phyloP scores from a whole-genome alignment of 768 basidiomycete genomes.

The Dendrothele bispora region DNA sequence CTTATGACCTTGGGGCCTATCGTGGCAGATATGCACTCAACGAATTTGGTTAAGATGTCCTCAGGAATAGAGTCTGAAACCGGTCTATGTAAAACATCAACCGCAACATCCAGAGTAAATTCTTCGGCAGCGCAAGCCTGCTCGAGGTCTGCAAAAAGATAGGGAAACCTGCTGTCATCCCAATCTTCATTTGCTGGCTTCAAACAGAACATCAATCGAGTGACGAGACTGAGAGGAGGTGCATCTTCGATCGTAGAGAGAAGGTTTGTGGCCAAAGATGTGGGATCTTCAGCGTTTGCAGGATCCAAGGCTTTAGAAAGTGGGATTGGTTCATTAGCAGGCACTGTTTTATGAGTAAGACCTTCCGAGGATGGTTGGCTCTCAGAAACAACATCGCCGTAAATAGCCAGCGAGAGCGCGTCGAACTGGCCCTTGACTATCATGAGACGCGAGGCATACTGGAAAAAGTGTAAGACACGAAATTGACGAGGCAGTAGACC shows the following conservation, averaged over 20 bases:
- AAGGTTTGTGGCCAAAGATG: constrained; percentile 58
- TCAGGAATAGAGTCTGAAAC: constrained; percentile 54
- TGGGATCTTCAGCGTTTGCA: constrained; percentile 59
- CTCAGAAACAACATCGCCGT: constrained; percentile 56
- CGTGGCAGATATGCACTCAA: constrained; percentile 51
- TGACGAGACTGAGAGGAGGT: constrained; percentile 62
- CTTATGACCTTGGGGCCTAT: constrained; percentile 61
- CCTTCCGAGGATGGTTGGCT: constrained; percentile 35
- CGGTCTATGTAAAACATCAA: constrained; percentile 54
- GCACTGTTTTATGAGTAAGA: constrained; percentile 33
- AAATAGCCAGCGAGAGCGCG: constrained; percentile 62
- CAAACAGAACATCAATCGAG: constrained; percentile 76
- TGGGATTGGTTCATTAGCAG: constrained; percentile 30
- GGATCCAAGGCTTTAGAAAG: constrained; percentile 60
- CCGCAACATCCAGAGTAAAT: constrained; percentile 58
- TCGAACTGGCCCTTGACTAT: constrained; percentile 78
- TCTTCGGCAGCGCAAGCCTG: constrained; percentile 44
- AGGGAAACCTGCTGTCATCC: constrained; percentile 73
- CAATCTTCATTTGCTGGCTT: constrained; percentile 81
- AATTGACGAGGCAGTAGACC: too few relatives aligned
- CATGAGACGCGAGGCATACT: constrained; percentile 78
- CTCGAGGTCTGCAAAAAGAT: constrained; percentile 59
- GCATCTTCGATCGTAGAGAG: constrained; percentile 60
- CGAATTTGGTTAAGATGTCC: constrained; percentile 54
- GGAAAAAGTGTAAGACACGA: not conserved